A percentile compares a stretch with the other conserved stretches of the same genome.
phyloP scores from a whole-genome alignment of 345 rosid species.

The Camelina neglecta region DNA sequence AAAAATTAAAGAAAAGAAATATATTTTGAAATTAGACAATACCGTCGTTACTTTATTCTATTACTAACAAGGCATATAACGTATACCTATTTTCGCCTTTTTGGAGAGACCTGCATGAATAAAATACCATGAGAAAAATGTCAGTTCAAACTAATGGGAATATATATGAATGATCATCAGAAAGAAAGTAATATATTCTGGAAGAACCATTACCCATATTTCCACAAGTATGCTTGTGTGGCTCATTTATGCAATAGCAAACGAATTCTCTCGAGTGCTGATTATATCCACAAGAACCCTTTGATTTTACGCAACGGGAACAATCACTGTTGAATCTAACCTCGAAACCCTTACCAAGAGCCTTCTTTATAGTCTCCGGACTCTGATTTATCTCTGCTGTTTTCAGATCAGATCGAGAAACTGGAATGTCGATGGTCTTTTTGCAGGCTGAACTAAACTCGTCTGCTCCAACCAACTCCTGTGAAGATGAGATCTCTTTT shows the following conservation, averaged over 20 bases:
- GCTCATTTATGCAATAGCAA: slow-evolving; percentile 41
- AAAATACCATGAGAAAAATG: slow-evolving; percentile 6
- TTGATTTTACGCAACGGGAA: not conserved
- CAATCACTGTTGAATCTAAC: slow-evolving; percentile 17
- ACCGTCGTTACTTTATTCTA: too few relatives aligned
- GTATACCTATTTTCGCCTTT: not conserved
- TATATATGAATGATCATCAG: too few relatives aligned
- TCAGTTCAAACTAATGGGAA: not conserved
- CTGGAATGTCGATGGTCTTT: slow-evolving; percentile 28
- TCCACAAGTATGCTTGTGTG: slow-evolving; percentile 17
- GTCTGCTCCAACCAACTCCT: not conserved
- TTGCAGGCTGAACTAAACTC: slow-evolving; percentile 18
- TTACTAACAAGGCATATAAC: not conserved
- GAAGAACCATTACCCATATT: not conserved
- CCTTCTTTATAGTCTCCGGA: slow-evolving; percentile 19
- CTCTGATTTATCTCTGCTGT: not conserved
- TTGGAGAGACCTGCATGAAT: not conserved
- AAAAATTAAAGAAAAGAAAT: not conserved
- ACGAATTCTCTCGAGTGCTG: not conserved
- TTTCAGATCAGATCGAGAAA: not conserved
- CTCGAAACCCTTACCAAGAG: slow-evolving; percentile 43
- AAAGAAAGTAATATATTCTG: too few relatives aligned
- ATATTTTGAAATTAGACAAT: too few relatives aligned
- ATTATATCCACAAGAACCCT: slow-evolving; percentile 47
- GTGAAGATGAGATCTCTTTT: not conserved